These are phyloP conservation scores for Gracilaria gracilis DNA, from an alignment of 23 red algal species.

Conservation along the genomic window DNA sequence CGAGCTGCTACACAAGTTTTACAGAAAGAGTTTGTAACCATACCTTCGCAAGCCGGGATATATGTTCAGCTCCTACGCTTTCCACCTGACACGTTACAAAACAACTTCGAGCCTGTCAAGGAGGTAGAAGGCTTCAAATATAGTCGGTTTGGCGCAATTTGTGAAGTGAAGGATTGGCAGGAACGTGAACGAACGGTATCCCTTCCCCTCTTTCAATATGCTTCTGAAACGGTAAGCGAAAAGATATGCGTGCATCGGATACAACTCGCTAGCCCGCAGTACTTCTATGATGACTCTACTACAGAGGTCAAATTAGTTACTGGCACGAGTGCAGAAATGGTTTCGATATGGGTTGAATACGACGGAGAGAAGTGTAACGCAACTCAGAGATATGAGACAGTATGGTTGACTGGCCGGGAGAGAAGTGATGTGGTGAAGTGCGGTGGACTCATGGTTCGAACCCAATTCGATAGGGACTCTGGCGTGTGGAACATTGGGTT, in stretches of 20 bases:
- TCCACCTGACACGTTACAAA: conserved; percentile 39
- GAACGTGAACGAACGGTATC: conserved; percentile 28
- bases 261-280: background rate
- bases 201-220: conserved; percentile 62
- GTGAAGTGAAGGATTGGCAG: conserved; percentile 24
- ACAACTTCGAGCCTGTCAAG: conserved; percentile 26
- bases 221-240: conserved; percentile 9
- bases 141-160: conserved; percentile 10
- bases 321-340: conserved; percentile 13
- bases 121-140: conserved; percentile 50
- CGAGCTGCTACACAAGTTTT: conserved; percentile 28
- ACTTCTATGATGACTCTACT: background rate
- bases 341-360: conserved; percentile 64
- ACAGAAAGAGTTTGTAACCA: conserved; percentile 1
- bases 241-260: conserved; percentile 20
- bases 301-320: conserved; percentile 4
- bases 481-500: conserved; percentile 24
- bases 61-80: conserved; percentile 32
- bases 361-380: conserved; percentile 11
- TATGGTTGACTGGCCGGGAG: conserved; percentile 7
- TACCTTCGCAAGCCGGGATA: conserved; percentile 38
- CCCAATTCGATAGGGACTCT: conserved; percentile 2
- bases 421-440: background rate
- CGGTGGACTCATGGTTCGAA: conserved; percentile 26
- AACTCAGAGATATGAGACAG: conserved; percentile 31